Conservation (phyloP, 2,329 filamentous ascomycete genomes). For the Aspergillus sp. region DNA sequence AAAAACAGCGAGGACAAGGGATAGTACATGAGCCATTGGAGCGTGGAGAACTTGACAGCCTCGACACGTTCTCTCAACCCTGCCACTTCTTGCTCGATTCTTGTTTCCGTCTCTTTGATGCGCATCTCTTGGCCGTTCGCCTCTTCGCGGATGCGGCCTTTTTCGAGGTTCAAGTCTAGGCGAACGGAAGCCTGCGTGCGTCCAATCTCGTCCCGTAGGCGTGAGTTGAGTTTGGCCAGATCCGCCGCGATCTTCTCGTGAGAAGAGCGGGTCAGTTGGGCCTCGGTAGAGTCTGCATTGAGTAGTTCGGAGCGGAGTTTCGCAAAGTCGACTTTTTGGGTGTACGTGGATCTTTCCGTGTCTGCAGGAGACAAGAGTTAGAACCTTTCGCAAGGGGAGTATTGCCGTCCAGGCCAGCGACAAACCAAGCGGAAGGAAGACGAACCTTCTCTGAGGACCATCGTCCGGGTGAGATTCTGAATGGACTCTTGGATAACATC, state of each 20-base stretch:
- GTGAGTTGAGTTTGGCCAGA: slow-evolving; percentile 85
- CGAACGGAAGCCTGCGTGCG: slow-evolving; percentile 90
- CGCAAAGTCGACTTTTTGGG: slow-evolving; percentile 94
- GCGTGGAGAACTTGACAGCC: slow-evolving; percentile 94
- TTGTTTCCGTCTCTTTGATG: slow-evolving; percentile 97
- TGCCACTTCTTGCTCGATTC: slow-evolving; percentile 97
- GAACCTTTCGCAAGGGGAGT: neutral
- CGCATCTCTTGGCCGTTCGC: slow-evolving; percentile 95
- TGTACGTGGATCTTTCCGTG: slow-evolving; percentile 57
- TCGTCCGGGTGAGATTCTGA: slow-evolving; percentile 93
- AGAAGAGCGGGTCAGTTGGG: slow-evolving; percentile 79
- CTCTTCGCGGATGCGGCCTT: slow-evolving; percentile 93
- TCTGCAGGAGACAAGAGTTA: slow-evolving; percentile 29
- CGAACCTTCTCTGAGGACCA: slow-evolving; percentile 94
- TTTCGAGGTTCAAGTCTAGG: slow-evolving; percentile 91
- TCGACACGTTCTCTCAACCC: slow-evolving; percentile 87
- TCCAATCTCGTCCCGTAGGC: slow-evolving; percentile 88
- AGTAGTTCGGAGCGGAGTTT: slow-evolving; percentile 94
- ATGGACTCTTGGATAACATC: slow-evolving; percentile 98
- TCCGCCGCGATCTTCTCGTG: slow-evolving; percentile 94
- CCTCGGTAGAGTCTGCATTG: slow-evolving; percentile 87
- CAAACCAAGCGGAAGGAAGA: neutral
- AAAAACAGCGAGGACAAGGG: neutral
- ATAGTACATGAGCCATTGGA: slow-evolving; percentile 92
- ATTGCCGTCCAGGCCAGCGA: neutral